phyloP scores from a whole-genome alignment of 179 eudicot genomes.

The Silene coronaria region DNA sequence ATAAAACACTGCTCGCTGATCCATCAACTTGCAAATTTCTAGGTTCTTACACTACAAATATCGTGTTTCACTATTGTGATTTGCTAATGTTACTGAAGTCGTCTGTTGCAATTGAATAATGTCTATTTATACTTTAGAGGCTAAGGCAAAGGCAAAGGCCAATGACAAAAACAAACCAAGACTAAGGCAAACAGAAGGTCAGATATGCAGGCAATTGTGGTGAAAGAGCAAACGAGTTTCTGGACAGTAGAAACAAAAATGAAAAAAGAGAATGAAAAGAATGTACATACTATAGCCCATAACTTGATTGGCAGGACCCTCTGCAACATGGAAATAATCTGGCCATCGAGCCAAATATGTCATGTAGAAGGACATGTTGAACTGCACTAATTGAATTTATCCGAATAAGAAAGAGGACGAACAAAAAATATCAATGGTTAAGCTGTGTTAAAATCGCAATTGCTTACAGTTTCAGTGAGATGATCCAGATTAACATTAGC shows the following conservation, averaged over 20 bases:
- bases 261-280: slow-evolving; percentile 4
- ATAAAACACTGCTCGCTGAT: not conserved
- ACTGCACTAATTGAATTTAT: slow-evolving; percentile 38
- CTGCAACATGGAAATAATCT: slow-evolving; percentile 87
- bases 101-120: not conserved
- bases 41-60: not conserved
- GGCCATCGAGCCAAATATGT: slow-evolving; percentile 97
- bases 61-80: not conserved
- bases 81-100: not conserved
- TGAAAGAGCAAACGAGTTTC: not conserved
- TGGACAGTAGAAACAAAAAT: not conserved
- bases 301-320: slow-evolving; percentile 69
- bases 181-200: not conserved
- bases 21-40: not conserved
- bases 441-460: not conserved
- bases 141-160: not conserved
- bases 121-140: not conserved
- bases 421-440: not conserved
- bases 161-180: not conserved
- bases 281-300: slow-evolving; percentile 83
- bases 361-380: slow-evolving; percentile 98
- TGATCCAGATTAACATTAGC: slow-evolving; percentile 84
- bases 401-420: not conserved
- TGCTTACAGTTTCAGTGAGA: slow-evolving; percentile 85
- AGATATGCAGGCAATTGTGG: not conserved